phyloP scores from a whole-genome alignment of 2,329 filamentous ascomycete genomes.

The Venturia nashicola region DNA sequence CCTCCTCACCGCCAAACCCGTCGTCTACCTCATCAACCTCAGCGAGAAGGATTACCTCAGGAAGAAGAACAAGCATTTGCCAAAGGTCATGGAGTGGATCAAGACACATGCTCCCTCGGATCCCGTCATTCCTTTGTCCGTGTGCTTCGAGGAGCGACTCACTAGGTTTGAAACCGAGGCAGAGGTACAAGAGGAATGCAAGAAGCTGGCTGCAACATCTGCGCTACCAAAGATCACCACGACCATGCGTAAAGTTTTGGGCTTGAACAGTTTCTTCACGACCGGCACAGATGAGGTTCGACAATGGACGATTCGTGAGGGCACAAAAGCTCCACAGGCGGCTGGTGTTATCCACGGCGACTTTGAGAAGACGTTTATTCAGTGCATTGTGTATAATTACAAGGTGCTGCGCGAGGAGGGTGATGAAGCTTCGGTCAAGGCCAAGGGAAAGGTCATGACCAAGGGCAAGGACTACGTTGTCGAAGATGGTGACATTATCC shows the following conservation, averaged over 20 bases:
- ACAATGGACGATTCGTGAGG: conserved; percentile 95
- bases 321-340: conserved; percentile 93
- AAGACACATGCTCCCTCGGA: conserved; percentile 81
- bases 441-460: conserved; percentile 93
- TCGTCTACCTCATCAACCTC: conserved; percentile 93
- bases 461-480: conserved; percentile 97
- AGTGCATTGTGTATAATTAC: conserved; percentile 90
- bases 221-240: conserved; percentile 82
- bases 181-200: conserved; percentile 73
- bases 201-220: conserved; percentile 75
- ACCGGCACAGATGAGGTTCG: conserved; percentile 90
- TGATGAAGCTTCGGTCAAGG: conserved; percentile 77
- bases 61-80: conserved; percentile 98
- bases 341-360: conserved; percentile 97
- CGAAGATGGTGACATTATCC: conserved; percentile 67
- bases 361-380: conserved; percentile 99
- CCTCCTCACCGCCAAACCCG: conserved; percentile 89
- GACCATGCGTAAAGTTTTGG: conserved; percentile 84
- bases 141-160: conserved; percentile 84
- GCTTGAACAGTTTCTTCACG: conserved; percentile 94
- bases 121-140: conserved; percentile 85
- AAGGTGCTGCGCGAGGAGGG: conserved; percentile 68
- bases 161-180: conserved; percentile 67
- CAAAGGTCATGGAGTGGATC: conserved; percentile 89
- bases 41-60: conserved; percentile 95